These are phyloP conservation scores for Penicillium sp. DNA, from an alignment of 2,329 filamentous ascomycete species.

Conservation along the genomic window DNA sequence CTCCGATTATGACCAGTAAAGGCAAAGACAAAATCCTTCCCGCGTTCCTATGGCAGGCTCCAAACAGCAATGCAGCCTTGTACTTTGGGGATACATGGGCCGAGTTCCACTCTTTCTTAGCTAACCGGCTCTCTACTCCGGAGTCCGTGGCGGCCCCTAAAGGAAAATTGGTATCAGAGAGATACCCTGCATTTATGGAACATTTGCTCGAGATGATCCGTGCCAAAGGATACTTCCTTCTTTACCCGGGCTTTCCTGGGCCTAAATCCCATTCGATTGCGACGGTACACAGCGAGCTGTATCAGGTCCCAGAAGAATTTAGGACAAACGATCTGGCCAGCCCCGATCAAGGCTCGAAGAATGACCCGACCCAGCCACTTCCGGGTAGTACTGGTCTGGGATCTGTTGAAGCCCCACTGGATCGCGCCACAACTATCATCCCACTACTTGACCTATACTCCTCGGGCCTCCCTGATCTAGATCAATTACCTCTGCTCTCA, in stretches of 20 bases:
- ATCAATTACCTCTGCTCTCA: slow-evolving; percentile 56
- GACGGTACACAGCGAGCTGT: slow-evolving; percentile 74
- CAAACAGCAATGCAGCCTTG: slow-evolving; percentile 75
- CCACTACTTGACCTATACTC: slow-evolving; percentile 47
- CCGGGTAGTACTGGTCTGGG: slow-evolving; percentile 10
- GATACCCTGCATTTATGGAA: slow-evolving; percentile 72
- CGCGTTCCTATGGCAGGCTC: slow-evolving; percentile 79
- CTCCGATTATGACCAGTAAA: slow-evolving; percentile 17
- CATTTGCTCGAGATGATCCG: slow-evolving; percentile 72
- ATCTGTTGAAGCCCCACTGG: slow-evolving; percentile 26
- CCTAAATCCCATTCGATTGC: slow-evolving; percentile 55
- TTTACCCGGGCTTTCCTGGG: slow-evolving; percentile 65
- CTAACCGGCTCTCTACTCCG: slow-evolving; percentile 52
- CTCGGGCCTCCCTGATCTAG: slow-evolving; percentile 48
- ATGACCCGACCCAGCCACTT: slow-evolving; percentile 20
- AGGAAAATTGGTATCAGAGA: slow-evolving; percentile 61
- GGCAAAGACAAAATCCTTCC: slow-evolving; percentile 39
- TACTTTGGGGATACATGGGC: slow-evolving; percentile 83
- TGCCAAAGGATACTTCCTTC: slow-evolving; percentile 69
- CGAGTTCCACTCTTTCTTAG: slow-evolving; percentile 77
- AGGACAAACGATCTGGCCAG: slow-evolving; percentile 8
- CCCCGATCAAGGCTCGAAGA: slow-evolving; percentile 1
- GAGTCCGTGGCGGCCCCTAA: slow-evolving; percentile 16
- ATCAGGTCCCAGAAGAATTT: slow-evolving; percentile 66
- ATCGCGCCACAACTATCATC: slow-evolving; percentile 47